A percentile compares a stretch with the other conserved stretches of the same genome.
Conservation (phyloP, 768 basidiomycete species). For the Termitomyces sp. region DNA sequence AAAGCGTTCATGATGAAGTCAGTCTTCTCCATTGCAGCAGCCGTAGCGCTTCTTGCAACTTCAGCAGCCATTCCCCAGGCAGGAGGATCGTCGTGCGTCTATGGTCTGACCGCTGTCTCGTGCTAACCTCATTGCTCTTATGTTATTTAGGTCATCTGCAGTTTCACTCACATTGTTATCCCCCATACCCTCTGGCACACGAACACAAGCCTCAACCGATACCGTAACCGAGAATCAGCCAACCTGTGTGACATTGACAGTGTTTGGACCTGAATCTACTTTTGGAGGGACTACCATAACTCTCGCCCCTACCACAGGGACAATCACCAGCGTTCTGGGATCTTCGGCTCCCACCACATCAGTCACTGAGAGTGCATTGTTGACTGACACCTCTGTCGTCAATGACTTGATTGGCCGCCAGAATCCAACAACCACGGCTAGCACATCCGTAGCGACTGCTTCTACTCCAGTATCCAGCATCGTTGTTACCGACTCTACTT, state of each 20-base stretch:
- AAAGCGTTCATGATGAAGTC: neutral
- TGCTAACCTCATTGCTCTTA: neutral
- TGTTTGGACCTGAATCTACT: neutral
- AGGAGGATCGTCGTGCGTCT: neutral
- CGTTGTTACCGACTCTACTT: neutral
- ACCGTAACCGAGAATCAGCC: neutral
- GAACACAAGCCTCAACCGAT: neutral
- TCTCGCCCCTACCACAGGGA: too few species aligned
- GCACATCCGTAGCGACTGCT: neutral
- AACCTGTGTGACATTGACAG: neutral
- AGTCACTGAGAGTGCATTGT: neutral
- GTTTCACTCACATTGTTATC: neutral
- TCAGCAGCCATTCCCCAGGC: conserved; percentile 1
- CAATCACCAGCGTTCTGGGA: neutral
- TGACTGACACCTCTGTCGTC: neutral
- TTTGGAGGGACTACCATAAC: neutral
- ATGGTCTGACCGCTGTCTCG: neutral
- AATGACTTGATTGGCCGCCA: neutral
- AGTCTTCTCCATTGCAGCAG: neutral
- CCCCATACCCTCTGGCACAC: neutral
- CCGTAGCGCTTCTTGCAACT: neutral
- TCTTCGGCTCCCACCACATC: neutral
- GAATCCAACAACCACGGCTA: neutral
- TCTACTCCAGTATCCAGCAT: neutral
- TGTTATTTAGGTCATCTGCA: neutral